Evolutionary conservation across 2,329 filamentous ascomycete genomes (phyloP).

Genomic region (Podosphaera xanthii): DNA sequence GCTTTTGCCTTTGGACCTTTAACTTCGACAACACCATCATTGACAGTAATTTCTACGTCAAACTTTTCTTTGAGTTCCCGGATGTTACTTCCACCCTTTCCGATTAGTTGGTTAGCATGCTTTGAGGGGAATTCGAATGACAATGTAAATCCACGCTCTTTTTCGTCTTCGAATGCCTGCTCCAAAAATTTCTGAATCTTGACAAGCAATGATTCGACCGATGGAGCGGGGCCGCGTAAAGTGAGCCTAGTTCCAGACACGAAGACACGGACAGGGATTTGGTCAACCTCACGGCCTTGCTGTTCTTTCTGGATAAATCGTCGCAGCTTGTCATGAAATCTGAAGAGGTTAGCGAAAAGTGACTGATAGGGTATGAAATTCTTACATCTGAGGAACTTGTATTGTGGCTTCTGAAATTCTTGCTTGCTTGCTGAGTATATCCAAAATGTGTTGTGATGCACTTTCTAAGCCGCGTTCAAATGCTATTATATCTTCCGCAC

Average conservation of each 20-base stretch:
- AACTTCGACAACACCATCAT: slow-evolving; percentile 83
- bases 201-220: slow-evolving; percentile 45
- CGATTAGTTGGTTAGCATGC: slow-evolving; percentile 66
- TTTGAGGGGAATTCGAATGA: slow-evolving; percentile 90
- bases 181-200: slow-evolving; percentile 63
- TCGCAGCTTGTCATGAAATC: slow-evolving; percentile 37
- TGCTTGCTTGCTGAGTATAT: slow-evolving; percentile 36
- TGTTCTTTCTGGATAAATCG: slow-evolving; percentile 44
- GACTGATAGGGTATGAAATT: not conserved
- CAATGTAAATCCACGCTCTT: slow-evolving; percentile 70
- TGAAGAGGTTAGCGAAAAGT: slow-evolving; percentile 15
- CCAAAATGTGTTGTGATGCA: slow-evolving; percentile 32
- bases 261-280: slow-evolving; percentile 37
- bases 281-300: slow-evolving; percentile 28
- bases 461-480: slow-evolving; percentile 33
- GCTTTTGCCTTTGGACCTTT: slow-evolving; percentile 93
- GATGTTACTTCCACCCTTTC: slow-evolving; percentile 44
- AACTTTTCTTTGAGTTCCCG: slow-evolving; percentile 42
- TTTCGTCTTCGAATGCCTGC: slow-evolving; percentile 78
- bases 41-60: slow-evolving; percentile 61
- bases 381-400: slow-evolving; percentile 34
- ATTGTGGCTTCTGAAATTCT: slow-evolving; percentile 26
- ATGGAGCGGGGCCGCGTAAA: slow-evolving; percentile 52
- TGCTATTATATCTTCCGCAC: slow-evolving; percentile 23
- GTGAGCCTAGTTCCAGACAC: slow-evolving; percentile 38